Percentiles rank a stretch among this genome's conserved stretches.
These are phyloP conservation scores for Collybiopsis luxurians DNA, from an alignment of 768 basidiomycete genomes.

Conservation along the genomic window DNA sequence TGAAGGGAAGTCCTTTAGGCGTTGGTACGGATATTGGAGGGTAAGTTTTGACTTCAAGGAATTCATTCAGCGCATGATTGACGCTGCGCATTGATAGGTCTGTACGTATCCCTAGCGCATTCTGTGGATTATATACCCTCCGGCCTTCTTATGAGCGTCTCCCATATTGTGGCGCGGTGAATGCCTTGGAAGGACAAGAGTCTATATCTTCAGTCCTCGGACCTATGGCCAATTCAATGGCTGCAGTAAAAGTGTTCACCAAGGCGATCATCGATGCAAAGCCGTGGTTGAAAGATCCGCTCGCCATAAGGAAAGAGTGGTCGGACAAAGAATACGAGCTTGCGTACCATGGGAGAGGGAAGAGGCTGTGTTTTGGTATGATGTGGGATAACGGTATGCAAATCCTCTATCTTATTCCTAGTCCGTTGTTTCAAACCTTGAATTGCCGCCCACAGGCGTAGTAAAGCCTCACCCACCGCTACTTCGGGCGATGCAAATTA, in stretches of 20 bases:
- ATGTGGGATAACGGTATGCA: constrained; percentile 62
- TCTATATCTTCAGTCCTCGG: constrained; percentile 72
- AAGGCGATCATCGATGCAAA: constrained; percentile 55
- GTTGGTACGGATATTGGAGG: constrained; percentile 61
- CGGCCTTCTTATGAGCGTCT: constrained; percentile 72
- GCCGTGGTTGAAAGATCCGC: constrained; percentile 69
- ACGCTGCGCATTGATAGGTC: constrained; percentile 40
- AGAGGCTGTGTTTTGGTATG: constrained; percentile 53
- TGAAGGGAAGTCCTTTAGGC: constrained; percentile 45
- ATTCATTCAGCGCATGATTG: neutral
- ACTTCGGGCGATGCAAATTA: constrained; percentile 51
- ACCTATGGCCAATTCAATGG: constrained; percentile 58
- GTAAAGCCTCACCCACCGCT: constrained; percentile 64
- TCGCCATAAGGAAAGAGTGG: constrained; percentile 58
- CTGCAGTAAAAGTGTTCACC: constrained; percentile 64
- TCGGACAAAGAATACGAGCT: constrained; percentile 55
- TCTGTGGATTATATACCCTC: constrained; percentile 70
- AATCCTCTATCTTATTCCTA: no score
- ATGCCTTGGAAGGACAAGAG: constrained; percentile 70
- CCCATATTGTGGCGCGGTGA: constrained; percentile 66
- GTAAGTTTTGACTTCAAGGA: constrained; percentile 28
- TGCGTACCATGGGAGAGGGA: constrained; percentile 51
- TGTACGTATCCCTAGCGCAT: constrained; percentile 64
- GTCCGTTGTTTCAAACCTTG: no score
- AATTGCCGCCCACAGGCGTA: neutral